phyloP scores from a whole-genome alignment of 2,329 filamentous ascomycete genomes.

The Colletotrichum tropicicola region DNA sequence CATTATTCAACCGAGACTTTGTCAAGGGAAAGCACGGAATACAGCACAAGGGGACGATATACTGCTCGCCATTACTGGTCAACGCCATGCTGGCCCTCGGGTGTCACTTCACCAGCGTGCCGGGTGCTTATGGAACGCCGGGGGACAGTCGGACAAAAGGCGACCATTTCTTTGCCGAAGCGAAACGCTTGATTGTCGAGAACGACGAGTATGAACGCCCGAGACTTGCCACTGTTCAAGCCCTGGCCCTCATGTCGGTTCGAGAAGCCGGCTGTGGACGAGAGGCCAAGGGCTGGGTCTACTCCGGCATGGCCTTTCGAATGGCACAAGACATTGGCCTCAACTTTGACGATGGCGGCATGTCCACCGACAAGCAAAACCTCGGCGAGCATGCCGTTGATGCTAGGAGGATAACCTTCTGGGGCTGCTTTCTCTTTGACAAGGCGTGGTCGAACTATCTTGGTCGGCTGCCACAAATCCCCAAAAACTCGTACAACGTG shows the following conservation, averaged over 20 bases:
- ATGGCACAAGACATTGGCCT: conserved; percentile 96
- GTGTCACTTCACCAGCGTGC: conserved; percentile 87
- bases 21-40: conserved; percentile 70
- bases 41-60: conserved; percentile 65
- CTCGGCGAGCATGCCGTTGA: conserved; percentile 87
- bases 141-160: conserved; percentile 87
- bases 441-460: conserved; percentile 99
- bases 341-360: conserved; percentile 80
- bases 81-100: conserved; percentile 94
- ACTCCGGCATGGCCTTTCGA: conserved; percentile 97
- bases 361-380: conserved; percentile 64
- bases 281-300: conserved; percentile 97
- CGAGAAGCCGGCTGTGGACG: conserved; percentile 93
- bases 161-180: conserved; percentile 95
- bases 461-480: conserved; percentile 87
- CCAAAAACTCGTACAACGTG: conserved; percentile 81
- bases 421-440: conserved; percentile 98
- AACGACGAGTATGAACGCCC: conserved; percentile 95
- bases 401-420: conserved; percentile 90
- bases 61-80: conserved; percentile 90
- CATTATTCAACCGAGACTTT: conserved; percentile 88
- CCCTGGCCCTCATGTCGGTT: conserved; percentile 93
- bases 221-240: conserved; percentile 89
- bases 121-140: conserved; percentile 75
- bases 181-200: conserved; percentile 87